These are phyloP conservation scores for Acanthamoeba castellanii DNA, from an alignment of 208 protist species.

Conservation along the genomic window DNA sequence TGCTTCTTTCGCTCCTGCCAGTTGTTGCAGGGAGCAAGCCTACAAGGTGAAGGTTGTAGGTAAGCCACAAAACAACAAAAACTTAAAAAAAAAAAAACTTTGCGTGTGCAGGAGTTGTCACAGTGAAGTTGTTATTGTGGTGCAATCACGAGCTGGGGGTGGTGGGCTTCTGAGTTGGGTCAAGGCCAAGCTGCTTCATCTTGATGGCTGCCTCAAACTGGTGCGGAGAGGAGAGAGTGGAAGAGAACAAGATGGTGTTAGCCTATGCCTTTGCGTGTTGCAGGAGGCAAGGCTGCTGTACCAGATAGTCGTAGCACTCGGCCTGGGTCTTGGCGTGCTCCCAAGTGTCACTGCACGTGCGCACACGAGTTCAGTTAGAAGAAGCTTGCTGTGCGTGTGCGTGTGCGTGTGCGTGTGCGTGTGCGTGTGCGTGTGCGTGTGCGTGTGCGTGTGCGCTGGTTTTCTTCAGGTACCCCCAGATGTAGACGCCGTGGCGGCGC, in stretches of 20 bases:
- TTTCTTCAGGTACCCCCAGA: conserved; percentile 91
- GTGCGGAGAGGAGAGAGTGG: not conserved
- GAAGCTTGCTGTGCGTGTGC: not conserved
- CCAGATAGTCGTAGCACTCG: conserved; percentile 96
- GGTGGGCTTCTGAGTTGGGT: conserved; percentile 79
- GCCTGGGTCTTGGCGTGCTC: conserved; percentile 94
- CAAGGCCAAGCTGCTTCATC: conserved; percentile 87
- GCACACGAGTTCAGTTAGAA: not conserved
- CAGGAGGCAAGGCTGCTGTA: not conserved
- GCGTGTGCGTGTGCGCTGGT: no score
- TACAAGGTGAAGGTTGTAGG: no score
- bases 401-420: no score
- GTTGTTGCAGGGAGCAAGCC: no score
- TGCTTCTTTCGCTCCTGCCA: no score
- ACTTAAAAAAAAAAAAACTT: no score
- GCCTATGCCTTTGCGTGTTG: not conserved
- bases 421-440: no score
- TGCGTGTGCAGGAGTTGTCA: no score
- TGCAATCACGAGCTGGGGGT: no score
- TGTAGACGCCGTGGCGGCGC: conserved; percentile 95
- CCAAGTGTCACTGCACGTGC: conserved; percentile 85
- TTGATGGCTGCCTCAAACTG: conserved; percentile 91
- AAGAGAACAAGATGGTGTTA: not conserved
- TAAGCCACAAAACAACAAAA: no score
- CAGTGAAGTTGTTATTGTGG: no score